Conservation (phyloP, 75 land plant species). For the Azolla pinnata region DNA sequence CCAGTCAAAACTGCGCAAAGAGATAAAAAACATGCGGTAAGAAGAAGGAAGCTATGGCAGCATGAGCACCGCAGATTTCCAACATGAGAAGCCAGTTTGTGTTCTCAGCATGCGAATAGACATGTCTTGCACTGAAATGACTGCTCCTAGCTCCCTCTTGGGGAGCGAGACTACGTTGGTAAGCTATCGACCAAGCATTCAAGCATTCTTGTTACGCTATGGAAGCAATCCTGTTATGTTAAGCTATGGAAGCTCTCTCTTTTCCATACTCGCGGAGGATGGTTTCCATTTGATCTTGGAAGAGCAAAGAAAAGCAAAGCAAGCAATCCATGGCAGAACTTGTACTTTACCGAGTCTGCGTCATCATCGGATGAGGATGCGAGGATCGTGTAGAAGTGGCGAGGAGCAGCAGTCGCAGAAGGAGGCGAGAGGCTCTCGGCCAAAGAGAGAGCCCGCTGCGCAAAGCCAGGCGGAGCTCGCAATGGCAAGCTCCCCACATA, state of each 20-base stretch:
- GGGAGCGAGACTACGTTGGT: no score
- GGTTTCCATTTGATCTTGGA: background rate
- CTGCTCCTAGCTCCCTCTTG: no score
- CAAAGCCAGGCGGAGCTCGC: constrained; percentile 21
- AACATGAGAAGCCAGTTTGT: no score
- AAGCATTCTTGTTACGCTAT: no score
- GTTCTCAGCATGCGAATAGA: no score
- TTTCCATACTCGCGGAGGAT: background rate
- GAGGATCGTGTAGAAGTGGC: constrained; percentile 25
- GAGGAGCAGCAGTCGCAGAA: constrained; percentile 6
- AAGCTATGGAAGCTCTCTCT: background rate
- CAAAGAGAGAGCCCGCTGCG: constrained; percentile 15
- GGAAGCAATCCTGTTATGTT: background rate
- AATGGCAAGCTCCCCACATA: constrained; percentile 29
- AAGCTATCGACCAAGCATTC: no score
- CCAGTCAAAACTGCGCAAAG: no score
- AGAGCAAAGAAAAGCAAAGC: background rate
- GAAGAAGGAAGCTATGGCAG: no score
- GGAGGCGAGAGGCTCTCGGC: constrained; percentile 4
- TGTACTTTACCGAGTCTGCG: constrained; percentile 6
- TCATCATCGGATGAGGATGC: constrained; percentile 8
- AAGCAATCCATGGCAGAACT: background rate
- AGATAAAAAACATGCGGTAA: no score
- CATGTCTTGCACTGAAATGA: no score
- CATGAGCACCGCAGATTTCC: background rate